Evolutionary conservation across 208 protist genomes (phyloP), one percentile per base, ranked within the genome.

Genomic region (Tritrichomonas musculus): DNA sequence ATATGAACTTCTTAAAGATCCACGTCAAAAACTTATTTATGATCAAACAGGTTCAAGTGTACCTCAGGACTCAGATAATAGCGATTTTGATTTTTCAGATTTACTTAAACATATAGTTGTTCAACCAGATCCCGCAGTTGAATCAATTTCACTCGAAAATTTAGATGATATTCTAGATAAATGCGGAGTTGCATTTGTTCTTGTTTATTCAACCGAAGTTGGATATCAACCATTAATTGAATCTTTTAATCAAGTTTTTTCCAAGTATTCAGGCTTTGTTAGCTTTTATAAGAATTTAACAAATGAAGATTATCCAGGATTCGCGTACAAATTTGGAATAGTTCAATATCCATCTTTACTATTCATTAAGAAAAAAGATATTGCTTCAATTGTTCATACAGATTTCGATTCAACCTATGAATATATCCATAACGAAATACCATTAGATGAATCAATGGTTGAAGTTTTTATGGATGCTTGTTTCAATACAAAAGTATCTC

Each of bases 1-100:
- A 36, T 95, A 96, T 64, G 94, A 95, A 30, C 25, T 95, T 65
- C 47, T 95, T 11, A 93, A 0, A 60, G 95, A 95, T 73, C 64
- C 47, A 27, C 44, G 93, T 0, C 95, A 95, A 69, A 72, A 93
- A 36, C 60, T 92, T 14, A 77, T 95, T 27, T 95, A 95, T 64
- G 95, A 95, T 92, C 27, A 30, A 33, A 39, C 36, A 9, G 73
- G 73, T 20, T 50, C 50, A 50, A 36, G 47, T 82, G 73, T n/a
- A n/a, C n/a, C n/a, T n/a, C 36, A 11, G 53, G 53, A 22, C 17
- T 60, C 53, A 60, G 53, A 60, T 60, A 17, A 60, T 5, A 25
- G 30, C 5, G 64, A 69, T 69, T 33, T 69, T 33, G 11, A n/a
- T 25, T 33, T 33, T 69, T 25, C 11, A 69, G 11, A n/a, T 69